Conservation (phyloP, 164 flowering plant genomes). For the Magnolia sinica region DNA sequence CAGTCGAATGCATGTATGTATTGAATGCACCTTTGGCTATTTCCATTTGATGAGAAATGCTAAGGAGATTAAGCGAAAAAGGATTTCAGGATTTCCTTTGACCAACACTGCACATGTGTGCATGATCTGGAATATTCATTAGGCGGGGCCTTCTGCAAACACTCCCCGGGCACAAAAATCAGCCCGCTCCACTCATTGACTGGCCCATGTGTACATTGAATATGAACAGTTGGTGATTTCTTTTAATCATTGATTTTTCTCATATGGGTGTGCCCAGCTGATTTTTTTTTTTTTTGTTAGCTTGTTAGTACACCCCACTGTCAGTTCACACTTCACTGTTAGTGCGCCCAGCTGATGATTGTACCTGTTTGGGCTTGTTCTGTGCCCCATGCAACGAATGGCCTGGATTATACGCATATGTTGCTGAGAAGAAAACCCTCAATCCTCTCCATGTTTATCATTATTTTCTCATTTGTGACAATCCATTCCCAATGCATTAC, state of each 20-base stretch:
- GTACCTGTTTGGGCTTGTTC: not conserved
- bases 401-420: not conserved
- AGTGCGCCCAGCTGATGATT: not conserved
- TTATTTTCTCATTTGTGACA: not conserved
- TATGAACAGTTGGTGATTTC: not conserved
- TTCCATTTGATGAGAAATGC: not conserved
- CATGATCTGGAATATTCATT: not conserved
- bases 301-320: too few relatives aligned
- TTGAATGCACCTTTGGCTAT: not conserved
- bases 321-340: too few relatives aligned
- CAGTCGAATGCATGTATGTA: conserved; percentile 29
- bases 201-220: not conserved
- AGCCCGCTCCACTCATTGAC: not conserved
- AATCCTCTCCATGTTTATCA: not conserved
- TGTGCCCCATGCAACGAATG: not conserved
- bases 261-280: not conserved
- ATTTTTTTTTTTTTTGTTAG: too few relatives aligned
- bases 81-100: not conserved
- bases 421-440: not conserved
- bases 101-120: not conserved
- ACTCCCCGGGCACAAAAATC: not conserved
- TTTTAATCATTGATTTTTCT: not conserved
- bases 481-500: not conserved
- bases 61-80: not conserved
- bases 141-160: not conserved